Base-by-base conservation (phyloP, 1,284 basidiomycete genomes). In the Erythrobasidium hasegawianum region DNA sequence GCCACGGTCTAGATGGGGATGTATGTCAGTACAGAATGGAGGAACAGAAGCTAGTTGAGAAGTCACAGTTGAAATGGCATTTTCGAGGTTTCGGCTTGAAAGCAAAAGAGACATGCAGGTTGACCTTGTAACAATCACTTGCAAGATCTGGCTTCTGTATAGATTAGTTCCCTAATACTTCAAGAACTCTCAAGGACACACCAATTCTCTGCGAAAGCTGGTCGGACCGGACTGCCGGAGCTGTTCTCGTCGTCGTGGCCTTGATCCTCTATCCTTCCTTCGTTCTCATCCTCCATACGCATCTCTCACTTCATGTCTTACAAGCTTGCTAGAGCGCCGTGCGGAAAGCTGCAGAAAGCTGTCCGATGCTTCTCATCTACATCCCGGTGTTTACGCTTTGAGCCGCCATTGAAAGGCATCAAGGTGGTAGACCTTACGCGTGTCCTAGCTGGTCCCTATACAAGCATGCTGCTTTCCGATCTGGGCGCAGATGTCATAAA, bases 401-500 rank as follows among this genome's bases (percentile, higher is more conserved):
- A 72, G 10, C 89, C 88, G 0, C 92, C 92, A 1, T 79, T 96
- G 60, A 80, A 83, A 67, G 89, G 89, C 24, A 81, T 93, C 74
- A 86, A 83, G 71, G 83, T 96, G 43, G 81, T 96, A 20, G 92
- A 96, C 77, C 80, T 95, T 57, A 91, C 91, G 11, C 83, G 92
- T 41, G 88, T 96, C 0, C 81, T 96, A 52, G 93, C 92, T 20
- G 93, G 91, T 0, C 92, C 92, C 13, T 89, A 88, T 5, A 85
- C 86, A 27, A 91, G 93, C 1, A 92, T 95, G 90, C 82, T 93
- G 67, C 81, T 94, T 18, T 90, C 85, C 33, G 90, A 93, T 79
- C 80, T 90, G 22, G 90, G 80, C 55, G 92, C 93, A 62, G 90
- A 96, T 76, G 90, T 97, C 40, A 86, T 96, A 78, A 97, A 83